Evolutionary conservation across 306 rosid genomes (phyloP).

Genomic region (Mimosa pudica): DNA sequence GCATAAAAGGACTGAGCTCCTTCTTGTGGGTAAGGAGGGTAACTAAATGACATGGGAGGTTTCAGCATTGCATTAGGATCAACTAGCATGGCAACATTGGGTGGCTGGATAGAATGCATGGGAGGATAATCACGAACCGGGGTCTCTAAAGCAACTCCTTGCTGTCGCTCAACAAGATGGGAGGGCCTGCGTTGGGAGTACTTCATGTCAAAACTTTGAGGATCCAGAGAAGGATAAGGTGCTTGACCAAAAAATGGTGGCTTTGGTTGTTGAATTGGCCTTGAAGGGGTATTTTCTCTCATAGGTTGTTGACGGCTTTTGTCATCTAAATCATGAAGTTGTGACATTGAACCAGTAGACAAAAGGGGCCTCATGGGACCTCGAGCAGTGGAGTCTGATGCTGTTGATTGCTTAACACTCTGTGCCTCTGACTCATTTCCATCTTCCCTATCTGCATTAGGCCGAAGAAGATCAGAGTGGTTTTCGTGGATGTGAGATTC

Average conservation of each 20-base stretch:
- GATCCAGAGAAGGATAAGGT: conserved; percentile 60
- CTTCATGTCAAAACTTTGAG: conserved; percentile 74
- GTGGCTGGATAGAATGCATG: conserved; percentile 65
- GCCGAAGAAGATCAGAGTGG: conserved; percentile 74
- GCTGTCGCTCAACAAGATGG: conserved; percentile 70
- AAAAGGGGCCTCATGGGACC: conserved; percentile 71
- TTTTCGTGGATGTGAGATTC: conserved; percentile 86
- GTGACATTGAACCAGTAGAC: conserved; percentile 84
- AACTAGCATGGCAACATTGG: conserved; percentile 55
- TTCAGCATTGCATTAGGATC: conserved; percentile 74
- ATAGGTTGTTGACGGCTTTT: conserved; percentile 68
- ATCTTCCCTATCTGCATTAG: conserved; percentile 80
- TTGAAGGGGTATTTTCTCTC: conserved; percentile 75
- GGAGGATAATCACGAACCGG: conserved; percentile 68
- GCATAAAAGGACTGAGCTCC: conserved; percentile 74
- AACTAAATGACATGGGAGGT: conserved; percentile 70
- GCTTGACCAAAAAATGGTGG: conserved; percentile 69
- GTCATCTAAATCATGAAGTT: conserved; percentile 78
- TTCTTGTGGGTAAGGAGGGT: conserved; percentile 68
- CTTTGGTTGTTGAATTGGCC: conserved; percentile 61
- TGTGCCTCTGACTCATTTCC: conserved; percentile 85
- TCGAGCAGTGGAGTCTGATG: conserved; percentile 73
- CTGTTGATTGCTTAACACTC: conserved; percentile 69
- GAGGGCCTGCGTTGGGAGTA: conserved; percentile 64
- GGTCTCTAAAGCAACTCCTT: conserved; percentile 59